Percentiles rank a stretch among this genome's conserved stretches.
These are phyloP conservation scores for Alternaria infectoria DNA, from an alignment of 2,329 filamentous ascomycete genomes.

Conservation along the genomic window DNA sequence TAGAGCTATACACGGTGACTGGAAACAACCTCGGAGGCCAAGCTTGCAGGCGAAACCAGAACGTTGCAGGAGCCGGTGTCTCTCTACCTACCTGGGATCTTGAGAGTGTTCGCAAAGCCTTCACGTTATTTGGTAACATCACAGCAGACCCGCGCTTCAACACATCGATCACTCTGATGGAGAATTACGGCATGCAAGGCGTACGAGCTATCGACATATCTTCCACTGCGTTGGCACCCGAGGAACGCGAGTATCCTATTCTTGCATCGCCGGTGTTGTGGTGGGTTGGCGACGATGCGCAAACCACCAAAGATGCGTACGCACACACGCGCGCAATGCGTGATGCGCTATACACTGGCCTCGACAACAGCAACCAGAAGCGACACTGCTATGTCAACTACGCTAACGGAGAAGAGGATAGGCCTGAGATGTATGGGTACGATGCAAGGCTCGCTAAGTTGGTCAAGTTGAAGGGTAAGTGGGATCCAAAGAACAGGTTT, in stretches of 20 bases:
- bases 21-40: constrained; percentile 18
- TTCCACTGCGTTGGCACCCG: constrained; percentile 18
- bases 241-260: constrained; percentile 44
- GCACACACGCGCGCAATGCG: constrained; percentile 13
- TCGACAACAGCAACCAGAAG: constrained; percentile 13
- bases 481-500: constrained; percentile 39
- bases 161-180: constrained; percentile 20
- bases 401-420: constrained; percentile 37
- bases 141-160: constrained; percentile 27
- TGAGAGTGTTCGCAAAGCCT: constrained; percentile 20
- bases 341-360: constrained; percentile 17
- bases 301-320: constrained; percentile 16
- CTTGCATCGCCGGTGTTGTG: constrained; percentile 21
- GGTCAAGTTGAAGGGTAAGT: constrained; percentile 34
- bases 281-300: constrained; percentile 19
- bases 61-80: constrained; percentile 18
- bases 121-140: constrained; percentile 22
- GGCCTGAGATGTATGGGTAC: constrained; percentile 40
- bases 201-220: constrained; percentile 13
- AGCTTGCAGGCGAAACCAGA: constrained; percentile 17
- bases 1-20: constrained; percentile 22
- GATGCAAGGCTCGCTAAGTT: constrained; percentile 35
- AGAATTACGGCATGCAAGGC: constrained; percentile 31
- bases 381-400: constrained; percentile 44
- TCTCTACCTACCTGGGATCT: constrained; percentile 26